Conservation (phyloP, 768 basidiomycete species). For the Rhodotorula kratochvilovae region DNA sequence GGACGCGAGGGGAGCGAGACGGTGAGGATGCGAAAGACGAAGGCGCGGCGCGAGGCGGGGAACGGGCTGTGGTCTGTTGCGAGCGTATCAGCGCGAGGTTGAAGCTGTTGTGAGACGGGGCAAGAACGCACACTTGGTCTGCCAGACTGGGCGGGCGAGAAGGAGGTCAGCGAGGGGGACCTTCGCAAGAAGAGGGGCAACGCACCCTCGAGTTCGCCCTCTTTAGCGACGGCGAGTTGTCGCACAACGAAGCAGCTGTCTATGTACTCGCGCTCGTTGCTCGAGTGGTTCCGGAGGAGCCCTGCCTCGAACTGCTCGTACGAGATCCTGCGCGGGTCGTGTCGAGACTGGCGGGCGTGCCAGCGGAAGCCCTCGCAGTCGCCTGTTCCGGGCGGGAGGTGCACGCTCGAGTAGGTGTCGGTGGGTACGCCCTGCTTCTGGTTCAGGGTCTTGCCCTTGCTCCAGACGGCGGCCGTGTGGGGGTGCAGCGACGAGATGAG, state of each 20-base stretch:
- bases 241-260: slow-evolving; percentile 42
- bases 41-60: slow-evolving; percentile 43
- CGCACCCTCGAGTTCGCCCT: slow-evolving; percentile 43
- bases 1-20: not conserved
- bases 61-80: slow-evolving; percentile 40
- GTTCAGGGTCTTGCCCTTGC: not conserved
- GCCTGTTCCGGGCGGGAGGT: not conserved
- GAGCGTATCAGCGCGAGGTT: not conserved
- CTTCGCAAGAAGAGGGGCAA: slow-evolving; percentile 21
- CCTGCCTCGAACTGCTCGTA: slow-evolving; percentile 26
- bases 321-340: not conserved
- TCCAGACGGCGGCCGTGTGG: not conserved
- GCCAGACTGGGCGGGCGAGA: slow-evolving; percentile 16
- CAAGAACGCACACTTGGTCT: slow-evolving; percentile 6
- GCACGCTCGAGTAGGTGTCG: not conserved
- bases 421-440: not conserved
- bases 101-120: not conserved
- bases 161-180: not conserved
- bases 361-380: slow-evolving; percentile 3
- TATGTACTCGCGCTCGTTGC: slow-evolving; percentile 47
- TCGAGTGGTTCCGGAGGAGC: slow-evolving; percentile 28
- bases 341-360: slow-evolving; percentile 17
- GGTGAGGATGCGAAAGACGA: slow-evolving; percentile 19
- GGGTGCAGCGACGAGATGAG: not conserved
- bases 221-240: slow-evolving; percentile 41